phyloP scores from a whole-genome alignment of 2,329 filamentous ascomycete species.

The Epichloe sp. region DNA sequence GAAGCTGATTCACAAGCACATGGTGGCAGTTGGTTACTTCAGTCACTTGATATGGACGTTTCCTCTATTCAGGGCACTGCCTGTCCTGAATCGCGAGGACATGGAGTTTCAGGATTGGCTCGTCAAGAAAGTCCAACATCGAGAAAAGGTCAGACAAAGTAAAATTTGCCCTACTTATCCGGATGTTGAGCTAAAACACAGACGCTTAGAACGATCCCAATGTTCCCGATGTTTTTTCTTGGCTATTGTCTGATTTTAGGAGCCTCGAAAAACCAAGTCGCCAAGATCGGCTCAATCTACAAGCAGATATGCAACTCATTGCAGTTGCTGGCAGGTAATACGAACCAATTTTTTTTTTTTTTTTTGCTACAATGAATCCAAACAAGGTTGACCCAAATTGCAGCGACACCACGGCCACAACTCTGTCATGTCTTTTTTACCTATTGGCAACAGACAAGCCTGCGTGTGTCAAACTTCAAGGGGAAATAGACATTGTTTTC shows the following conservation, averaged over 20 bases:
- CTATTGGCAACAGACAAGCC: conserved; percentile 17
- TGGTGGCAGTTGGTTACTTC: conserved; percentile 12
- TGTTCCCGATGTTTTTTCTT: conserved; percentile 20
- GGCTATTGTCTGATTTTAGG: conserved; percentile 17
- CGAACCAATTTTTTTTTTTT: too few relatives aligned
- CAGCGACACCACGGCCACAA: conserved; percentile 24
- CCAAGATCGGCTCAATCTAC: conserved; percentile 14
- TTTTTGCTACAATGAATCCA: background rate
- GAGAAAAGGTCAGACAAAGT: background rate
- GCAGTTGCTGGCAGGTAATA: conserved; percentile 19
- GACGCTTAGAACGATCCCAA: conserved; percentile 5
- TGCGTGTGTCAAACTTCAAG: conserved; percentile 18
- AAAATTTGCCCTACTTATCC: background rate
- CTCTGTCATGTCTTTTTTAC: conserved; percentile 20
- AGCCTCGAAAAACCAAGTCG: conserved; percentile 3
- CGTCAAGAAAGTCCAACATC: background rate
- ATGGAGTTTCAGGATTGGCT: conserved; percentile 11
- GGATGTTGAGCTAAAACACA: too few relatives aligned
- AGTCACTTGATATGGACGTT: conserved; percentile 11
- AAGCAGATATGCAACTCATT: conserved; percentile 18
- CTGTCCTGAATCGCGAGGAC: conserved; percentile 10
- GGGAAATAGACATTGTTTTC: conserved; percentile 18
- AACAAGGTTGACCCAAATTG: background rate
- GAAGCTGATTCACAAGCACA: conserved; percentile 12
- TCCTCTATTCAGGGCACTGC: conserved; percentile 11